Evolutionary conservation across 495 filamentous ascomycete species (phyloP), one percentile per base, ranked within the genome.

Genomic region (Aspergillus sparsus): DNA sequence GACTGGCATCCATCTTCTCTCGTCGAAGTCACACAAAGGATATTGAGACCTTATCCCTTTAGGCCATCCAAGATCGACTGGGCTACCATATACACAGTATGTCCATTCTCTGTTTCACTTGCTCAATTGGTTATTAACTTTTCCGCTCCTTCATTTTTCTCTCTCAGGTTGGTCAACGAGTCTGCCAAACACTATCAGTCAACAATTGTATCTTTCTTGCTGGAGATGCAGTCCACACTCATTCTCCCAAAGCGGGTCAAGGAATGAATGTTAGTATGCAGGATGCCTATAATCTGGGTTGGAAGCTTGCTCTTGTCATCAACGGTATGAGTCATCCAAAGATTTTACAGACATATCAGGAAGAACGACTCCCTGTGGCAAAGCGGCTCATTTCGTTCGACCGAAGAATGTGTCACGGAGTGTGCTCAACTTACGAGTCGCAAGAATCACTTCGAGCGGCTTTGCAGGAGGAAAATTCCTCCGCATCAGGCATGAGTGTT

Each of bases 201-300:
- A 68, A 81, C 37, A 74, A 88, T 54, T 74, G 85, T 0, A 77
- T 87, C 11, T 88, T 60, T 16, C 57, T 60, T 31, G 57, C 49
- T 0, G 57, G 57, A 2, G 57, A 60, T 45, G 57, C 57, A n/a
- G 27, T 88, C 59, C 83, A 85, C 58, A 83, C 80, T 0, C 82
- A 85, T 58, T 83, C 82, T 0, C 87, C 87, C 9, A 89, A 89
- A 75, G 85, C 85, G 0, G 87, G 87, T 0, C 86, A 89, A 70
- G 87, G 87, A 37, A 89, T 90, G 87, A 89, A 90, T 64, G 82
- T 86, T 6, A 75, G 69, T 7, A 83, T 85, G 72, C 80, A 83
- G 64, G 83, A 85, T 62, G 57, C 84, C 0, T 87, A 84, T 69
- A 91, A 89, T 58, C 80, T 91, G 0, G 87, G 85, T 13, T 90